Conservation (phyloP, 2,329 filamentous ascomycete genomes). For the Aspergillus ustus region DNA sequence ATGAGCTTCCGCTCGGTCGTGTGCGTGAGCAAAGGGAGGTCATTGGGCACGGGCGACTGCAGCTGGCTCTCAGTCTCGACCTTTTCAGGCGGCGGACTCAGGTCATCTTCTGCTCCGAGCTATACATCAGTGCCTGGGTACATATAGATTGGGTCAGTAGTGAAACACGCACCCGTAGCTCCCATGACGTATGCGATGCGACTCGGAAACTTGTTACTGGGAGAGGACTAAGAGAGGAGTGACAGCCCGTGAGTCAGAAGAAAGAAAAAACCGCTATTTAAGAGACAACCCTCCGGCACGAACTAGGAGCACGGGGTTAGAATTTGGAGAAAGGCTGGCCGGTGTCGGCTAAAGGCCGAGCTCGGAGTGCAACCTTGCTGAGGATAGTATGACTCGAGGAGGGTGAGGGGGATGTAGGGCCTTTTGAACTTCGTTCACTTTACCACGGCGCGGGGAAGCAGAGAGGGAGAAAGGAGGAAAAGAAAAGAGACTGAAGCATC, state of each 20-base stretch:
- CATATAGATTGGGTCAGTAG: not conserved
- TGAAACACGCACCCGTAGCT: not conserved
- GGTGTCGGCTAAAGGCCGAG: slow-evolving; percentile 12
- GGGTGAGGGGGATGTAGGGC: not conserved
- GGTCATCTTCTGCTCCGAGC: slow-evolving; percentile 12
- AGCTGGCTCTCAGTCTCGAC: slow-evolving; percentile 21
- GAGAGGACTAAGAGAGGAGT: not conserved
- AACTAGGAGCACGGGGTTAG: not conserved
- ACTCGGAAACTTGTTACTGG: not conserved
- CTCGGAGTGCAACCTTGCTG: slow-evolving; percentile 10
- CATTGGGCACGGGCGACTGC: slow-evolving; percentile 21
- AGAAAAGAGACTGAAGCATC: slow-evolving; percentile 3
- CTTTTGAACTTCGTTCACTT: not conserved
- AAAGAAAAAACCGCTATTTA: not conserved
- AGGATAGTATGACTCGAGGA: not conserved
- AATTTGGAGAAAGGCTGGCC: slow-evolving; percentile 4
- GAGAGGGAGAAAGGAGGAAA: slow-evolving; percentile 4
- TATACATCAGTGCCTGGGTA: slow-evolving; percentile 7
- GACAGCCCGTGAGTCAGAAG: slow-evolving; percentile 1
- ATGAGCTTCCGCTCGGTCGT: slow-evolving; percentile 66
- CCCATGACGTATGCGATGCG: slow-evolving; percentile 6
- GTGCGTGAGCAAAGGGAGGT: slow-evolving; percentile 37
- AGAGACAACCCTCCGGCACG: not conserved
- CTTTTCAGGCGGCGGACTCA: slow-evolving; percentile 18
- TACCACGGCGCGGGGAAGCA: not conserved